These are phyloP conservation scores for Viridothelium virens DNA, from an alignment of 495 filamentous ascomycete species.

Conservation along the genomic window DNA sequence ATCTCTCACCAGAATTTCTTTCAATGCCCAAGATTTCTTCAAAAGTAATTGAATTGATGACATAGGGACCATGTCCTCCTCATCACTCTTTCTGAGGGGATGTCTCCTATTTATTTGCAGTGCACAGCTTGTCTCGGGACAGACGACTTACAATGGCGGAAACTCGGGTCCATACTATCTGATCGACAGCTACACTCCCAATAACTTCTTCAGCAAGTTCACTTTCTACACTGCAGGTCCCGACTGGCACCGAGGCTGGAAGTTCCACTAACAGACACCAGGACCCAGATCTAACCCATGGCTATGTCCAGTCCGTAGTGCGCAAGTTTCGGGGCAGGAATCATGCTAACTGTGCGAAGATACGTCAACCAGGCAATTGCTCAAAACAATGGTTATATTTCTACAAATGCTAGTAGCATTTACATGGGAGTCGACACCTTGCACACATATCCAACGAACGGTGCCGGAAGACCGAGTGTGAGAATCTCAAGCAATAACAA, in stretches of 20 bases:
- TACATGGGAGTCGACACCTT: conserved; percentile 22
- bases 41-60: neutral
- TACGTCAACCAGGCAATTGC: conserved; percentile 26
- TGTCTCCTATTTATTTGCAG: conserved; percentile 11
- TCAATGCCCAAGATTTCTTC: neutral
- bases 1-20: neutral
- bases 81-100: conserved; percentile 22
- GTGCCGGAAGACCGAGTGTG: conserved; percentile 25
- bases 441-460: conserved; percentile 21
- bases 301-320: conserved; percentile 29
- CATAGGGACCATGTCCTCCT: conserved; percentile 1
- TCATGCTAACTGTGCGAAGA: conserved; percentile 9
- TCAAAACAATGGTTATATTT: conserved; percentile 19
- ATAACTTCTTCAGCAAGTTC: conserved; percentile 31
- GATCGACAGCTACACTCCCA: conserved; percentile 22
- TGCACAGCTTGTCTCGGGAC: conserved; percentile 17
- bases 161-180: conserved; percentile 20
- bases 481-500: conserved; percentile 23
- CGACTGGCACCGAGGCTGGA: neutral
- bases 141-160: conserved; percentile 16
- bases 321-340: neutral
- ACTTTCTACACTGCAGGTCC: conserved; percentile 29
- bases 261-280: neutral
- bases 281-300: conserved; percentile 30
- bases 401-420: conserved; percentile 16